Percentiles rank a stretch among this genome's conserved stretches.
Conservation (phyloP, 2,329 filamentous ascomycete genomes). For the Alternaria brassicicola region DNA sequence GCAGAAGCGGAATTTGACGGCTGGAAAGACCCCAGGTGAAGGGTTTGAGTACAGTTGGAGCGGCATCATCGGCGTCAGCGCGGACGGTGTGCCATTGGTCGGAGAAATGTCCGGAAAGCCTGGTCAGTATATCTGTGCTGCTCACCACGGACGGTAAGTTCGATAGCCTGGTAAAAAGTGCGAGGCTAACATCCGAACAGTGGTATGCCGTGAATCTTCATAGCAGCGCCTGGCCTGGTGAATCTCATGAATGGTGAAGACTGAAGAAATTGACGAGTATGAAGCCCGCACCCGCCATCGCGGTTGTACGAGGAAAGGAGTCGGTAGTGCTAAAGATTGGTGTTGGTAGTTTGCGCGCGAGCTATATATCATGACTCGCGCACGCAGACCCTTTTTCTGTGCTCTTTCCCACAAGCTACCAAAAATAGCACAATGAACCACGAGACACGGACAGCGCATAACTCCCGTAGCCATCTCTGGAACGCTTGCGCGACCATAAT, state of each 20-base stretch:
- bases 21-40: slow-evolving; percentile 35
- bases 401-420: neutral
- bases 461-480: neutral
- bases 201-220: slow-evolving; percentile 38
- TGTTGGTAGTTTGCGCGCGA: neutral
- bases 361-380: slow-evolving; percentile 1
- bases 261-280: slow-evolving; percentile 14
- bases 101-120: slow-evolving; percentile 30
- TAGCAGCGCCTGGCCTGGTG: slow-evolving; percentile 34
- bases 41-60: slow-evolving; percentile 42
- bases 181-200: slow-evolving; percentile 13
- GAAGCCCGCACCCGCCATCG: slow-evolving; percentile 3
- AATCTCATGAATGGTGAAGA: slow-evolving; percentile 30
- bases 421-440: slow-evolving; percentile 5
- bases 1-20: slow-evolving; percentile 34
- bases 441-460: neutral
- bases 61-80: slow-evolving; percentile 35
- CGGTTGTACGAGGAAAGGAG: slow-evolving; percentile 15
- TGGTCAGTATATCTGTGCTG: slow-evolving; percentile 37
- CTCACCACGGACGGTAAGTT: slow-evolving; percentile 38
- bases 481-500: slow-evolving; percentile 10
- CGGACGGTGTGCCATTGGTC: slow-evolving; percentile 36
- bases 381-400: neutral
- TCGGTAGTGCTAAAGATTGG: neutral
- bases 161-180: neutral